Conservation (phyloP, 2,329 filamentous ascomycete species). For the Periglandula ipomoeae region DNA sequence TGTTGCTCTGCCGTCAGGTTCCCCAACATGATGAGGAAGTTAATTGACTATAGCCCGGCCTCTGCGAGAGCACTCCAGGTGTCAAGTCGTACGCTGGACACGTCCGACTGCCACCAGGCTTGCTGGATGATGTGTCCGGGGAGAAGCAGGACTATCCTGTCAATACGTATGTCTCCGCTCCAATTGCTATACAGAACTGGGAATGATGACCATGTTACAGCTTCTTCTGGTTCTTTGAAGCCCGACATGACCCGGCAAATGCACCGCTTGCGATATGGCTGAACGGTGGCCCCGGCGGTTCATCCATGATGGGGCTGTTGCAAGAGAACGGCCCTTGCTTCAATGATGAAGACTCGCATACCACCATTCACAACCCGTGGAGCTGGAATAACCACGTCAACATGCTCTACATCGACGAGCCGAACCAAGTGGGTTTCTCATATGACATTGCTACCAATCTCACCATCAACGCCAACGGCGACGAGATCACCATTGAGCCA, state of each 20-base stretch:
- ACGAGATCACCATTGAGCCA: conserved; percentile 34
- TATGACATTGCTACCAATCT: conserved; percentile 57
- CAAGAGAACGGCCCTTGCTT: conserved; percentile 48
- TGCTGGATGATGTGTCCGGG: conserved; percentile 29
- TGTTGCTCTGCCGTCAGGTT: too few species aligned
- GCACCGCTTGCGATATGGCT: conserved; percentile 50
- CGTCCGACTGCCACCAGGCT: conserved; percentile 42
- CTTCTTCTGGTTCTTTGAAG: conserved; percentile 43
- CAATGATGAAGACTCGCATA: conserved; percentile 37
- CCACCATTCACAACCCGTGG: conserved; percentile 48
- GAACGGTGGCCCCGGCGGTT: conserved; percentile 54
- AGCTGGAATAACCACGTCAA: conserved; percentile 51
- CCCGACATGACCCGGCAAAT: conserved; percentile 28
- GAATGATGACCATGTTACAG: too few species aligned
- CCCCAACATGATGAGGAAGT: too few species aligned
- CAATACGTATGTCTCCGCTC: conserved; percentile 39
- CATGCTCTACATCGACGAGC: conserved; percentile 50
- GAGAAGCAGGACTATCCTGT: conserved; percentile 34
- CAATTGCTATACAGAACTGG: too few species aligned
- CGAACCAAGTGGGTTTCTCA: conserved; percentile 59
- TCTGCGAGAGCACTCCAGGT: conserved; percentile 47
- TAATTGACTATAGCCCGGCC: conserved; percentile 36
- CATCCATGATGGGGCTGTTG: conserved; percentile 56
- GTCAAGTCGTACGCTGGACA: conserved; percentile 59
- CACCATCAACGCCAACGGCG: conserved; percentile 44